Evolutionary conservation across 2,329 filamentous ascomycete species (phyloP).

Genomic region (Xylariaceae sp.): DNA sequence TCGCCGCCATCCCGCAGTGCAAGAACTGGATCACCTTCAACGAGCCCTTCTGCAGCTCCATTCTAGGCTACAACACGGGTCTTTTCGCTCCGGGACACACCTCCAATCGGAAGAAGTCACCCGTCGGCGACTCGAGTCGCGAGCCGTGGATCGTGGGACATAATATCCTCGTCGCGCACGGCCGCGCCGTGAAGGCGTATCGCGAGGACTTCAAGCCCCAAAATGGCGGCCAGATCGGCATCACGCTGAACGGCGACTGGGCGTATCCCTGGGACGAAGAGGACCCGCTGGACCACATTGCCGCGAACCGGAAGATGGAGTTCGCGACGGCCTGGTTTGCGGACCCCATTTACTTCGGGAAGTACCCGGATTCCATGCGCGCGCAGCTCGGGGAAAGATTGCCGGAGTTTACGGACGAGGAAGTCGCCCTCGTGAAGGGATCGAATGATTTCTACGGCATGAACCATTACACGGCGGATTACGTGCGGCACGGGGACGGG

Average conservation of each 20-base stretch:
- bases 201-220: slow-evolving; percentile 74
- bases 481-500: slow-evolving; percentile 66
- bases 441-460: slow-evolving; percentile 92
- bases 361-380: slow-evolving; percentile 79
- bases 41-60: slow-evolving; percentile 80
- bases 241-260: slow-evolving; percentile 82
- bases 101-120: slow-evolving; percentile 65
- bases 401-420: slow-evolving; percentile 67
- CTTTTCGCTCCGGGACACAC: slow-evolving; percentile 77
- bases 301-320: slow-evolving; percentile 75
- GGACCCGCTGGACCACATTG: slow-evolving; percentile 69
- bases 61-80: slow-evolving; percentile 74
- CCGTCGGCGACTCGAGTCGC: slow-evolving; percentile 65
- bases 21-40: slow-evolving; percentile 91
- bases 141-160: slow-evolving; percentile 83
- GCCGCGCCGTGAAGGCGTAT: slow-evolving; percentile 73
- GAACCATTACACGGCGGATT: slow-evolving; percentile 91
- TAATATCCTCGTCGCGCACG: slow-evolving; percentile 74
- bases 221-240: slow-evolving; percentile 73
- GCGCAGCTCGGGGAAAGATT: slow-evolving; percentile 74
- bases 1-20: slow-evolving; percentile 68
- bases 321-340: slow-evolving; percentile 86
- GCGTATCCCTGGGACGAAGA: slow-evolving; percentile 76
- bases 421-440: slow-evolving; percentile 69
- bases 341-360: slow-evolving; percentile 78